Evolutionary conservation across 1,284 basidiomycete species (phyloP).

Genomic region (Ustilago loliicola): DNA sequence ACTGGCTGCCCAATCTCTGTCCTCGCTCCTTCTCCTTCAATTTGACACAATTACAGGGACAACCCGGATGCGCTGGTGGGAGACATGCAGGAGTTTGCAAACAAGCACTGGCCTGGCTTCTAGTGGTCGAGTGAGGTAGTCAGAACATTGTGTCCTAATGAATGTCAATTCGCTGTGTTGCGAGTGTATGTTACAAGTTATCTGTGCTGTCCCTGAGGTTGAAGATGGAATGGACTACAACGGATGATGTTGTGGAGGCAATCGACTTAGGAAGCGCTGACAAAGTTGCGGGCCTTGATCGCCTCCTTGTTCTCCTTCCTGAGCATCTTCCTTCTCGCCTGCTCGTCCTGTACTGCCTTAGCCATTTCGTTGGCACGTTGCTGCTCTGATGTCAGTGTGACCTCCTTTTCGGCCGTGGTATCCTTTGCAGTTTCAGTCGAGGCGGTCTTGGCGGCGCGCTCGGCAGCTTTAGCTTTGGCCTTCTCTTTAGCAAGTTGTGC

Average conservation of each 20-base stretch:
- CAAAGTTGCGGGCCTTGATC: slow-evolving; percentile 67
- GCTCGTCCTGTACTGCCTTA: slow-evolving; percentile 42
- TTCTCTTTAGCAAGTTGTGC: slow-evolving; percentile 52
- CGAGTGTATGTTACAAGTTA: background rate
- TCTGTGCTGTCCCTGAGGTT: background rate
- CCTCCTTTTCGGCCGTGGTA: slow-evolving; percentile 8
- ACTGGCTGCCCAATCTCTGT: background rate
- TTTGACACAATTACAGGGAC: slow-evolving; percentile 20
- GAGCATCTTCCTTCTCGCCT: slow-evolving; percentile 43
- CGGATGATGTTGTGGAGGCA: background rate
- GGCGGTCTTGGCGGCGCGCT: slow-evolving; percentile 31
- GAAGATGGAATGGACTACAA: background rate
- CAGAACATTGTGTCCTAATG: background rate
- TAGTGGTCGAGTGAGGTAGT: slow-evolving; percentile 3
- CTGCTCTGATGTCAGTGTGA: slow-evolving; percentile 10
- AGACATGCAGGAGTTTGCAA: slow-evolving; percentile 55
- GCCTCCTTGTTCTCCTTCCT: slow-evolving; percentile 59
- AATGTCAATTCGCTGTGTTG: background rate
- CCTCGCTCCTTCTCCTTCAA: background rate
- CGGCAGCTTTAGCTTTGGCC: slow-evolving; percentile 50
- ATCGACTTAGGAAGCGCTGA: slow-evolving; percentile 48
- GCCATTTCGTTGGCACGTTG: slow-evolving; percentile 11
- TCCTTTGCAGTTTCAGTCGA: background rate
- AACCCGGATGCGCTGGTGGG: slow-evolving; percentile 46
- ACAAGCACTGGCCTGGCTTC: slow-evolving; percentile 42